These are phyloP conservation scores for Choricystis sp. DNA, from an alignment of 139 green algal genomes.

Conservation along the genomic window DNA sequence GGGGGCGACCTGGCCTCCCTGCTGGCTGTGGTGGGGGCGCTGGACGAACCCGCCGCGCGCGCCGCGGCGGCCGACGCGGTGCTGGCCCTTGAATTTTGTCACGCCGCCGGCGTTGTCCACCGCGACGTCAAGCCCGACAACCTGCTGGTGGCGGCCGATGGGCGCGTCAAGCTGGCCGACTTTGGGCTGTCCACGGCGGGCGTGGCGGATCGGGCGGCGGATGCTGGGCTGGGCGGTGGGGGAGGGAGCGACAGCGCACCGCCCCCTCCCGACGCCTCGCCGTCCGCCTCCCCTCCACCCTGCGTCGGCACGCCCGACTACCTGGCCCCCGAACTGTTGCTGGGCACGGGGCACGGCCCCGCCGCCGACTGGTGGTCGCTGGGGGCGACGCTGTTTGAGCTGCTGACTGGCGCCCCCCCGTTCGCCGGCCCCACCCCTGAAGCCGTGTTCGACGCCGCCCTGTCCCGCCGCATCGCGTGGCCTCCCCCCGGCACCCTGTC, in stretches of 20 bases:
- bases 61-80: conserved; percentile 82
- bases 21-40: conserved; percentile 51
- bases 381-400: conserved; percentile 77
- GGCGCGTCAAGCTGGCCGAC: conserved; percentile 90
- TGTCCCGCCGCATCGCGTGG: conserved; percentile 37
- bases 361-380: conserved; percentile 87
- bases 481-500: not conserved
- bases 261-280: too few relatives aligned
- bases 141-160: conserved; percentile 70
- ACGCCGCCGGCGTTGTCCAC: conserved; percentile 81
- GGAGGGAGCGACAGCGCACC: too few relatives aligned
- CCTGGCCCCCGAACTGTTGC: conserved; percentile 77
- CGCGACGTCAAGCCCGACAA: conserved; percentile 96
- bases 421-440: conserved; percentile 78
- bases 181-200: conserved; percentile 38
- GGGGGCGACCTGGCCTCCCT: conserved; percentile 74
- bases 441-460: conserved; percentile 87
- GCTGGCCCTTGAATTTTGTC: conserved; percentile 89
- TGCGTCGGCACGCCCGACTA: conserved; percentile 89
- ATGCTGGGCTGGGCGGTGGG: conserved; percentile 16
- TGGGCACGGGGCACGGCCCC: conserved; percentile 49
- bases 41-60: conserved; percentile 67
- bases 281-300: not conserved
- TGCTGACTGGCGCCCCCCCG: conserved; percentile 56
- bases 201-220: conserved; percentile 8